Evolutionary conservation across 1,284 basidiomycete species (phyloP).

Genomic region (Fistulina hepatica): DNA sequence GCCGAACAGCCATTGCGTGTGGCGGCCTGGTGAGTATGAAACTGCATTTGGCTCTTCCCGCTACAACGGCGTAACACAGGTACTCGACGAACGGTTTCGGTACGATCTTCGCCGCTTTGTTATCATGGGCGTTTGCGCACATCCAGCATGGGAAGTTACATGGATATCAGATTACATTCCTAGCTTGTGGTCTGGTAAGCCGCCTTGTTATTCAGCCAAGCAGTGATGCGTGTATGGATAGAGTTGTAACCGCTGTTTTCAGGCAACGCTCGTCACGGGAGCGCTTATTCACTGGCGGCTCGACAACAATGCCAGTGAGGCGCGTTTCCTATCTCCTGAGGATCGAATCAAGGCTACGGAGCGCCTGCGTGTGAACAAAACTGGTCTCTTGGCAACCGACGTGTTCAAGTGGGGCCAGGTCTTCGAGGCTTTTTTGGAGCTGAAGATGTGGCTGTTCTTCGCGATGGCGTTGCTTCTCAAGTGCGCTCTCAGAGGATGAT

Average conservation of each 20-base stretch:
- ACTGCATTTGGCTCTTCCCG: too few species aligned
- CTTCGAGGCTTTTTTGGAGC: constrained; percentile 10
- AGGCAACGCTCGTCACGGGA: constrained; percentile 7
- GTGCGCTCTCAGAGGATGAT: constrained; percentile 6
- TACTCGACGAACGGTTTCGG: constrained; percentile 14
- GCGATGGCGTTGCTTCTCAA: constrained; percentile 13
- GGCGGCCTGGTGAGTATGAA: too few species aligned
- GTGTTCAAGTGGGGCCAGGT: constrained; percentile 13
- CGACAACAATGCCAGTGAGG: constrained; percentile 11
- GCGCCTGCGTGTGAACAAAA: constrained; percentile 13
- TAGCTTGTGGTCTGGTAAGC: constrained; percentile 10
- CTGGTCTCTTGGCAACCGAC: constrained; percentile 10
- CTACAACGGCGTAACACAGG: too few species aligned
- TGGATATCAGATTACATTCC: constrained; percentile 12
- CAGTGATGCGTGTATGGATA: not conserved
- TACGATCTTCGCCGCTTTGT: constrained; percentile 10
- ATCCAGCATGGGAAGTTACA: constrained; percentile 8
- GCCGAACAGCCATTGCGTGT: constrained; percentile 14
- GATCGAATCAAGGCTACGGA: constrained; percentile 13
- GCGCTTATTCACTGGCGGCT: constrained; percentile 9
- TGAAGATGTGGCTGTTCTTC: constrained; percentile 13
- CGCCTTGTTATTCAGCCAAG: not conserved
- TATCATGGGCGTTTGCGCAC: constrained; percentile 11
- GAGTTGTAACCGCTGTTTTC: not conserved
- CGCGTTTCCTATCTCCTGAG: constrained; percentile 13